Percentiles rank a stretch among this genome's conserved stretches.
These are phyloP conservation scores for Ascochyta koolunga DNA, from an alignment of 2,329 filamentous ascomycete species.

Conservation along the genomic window DNA sequence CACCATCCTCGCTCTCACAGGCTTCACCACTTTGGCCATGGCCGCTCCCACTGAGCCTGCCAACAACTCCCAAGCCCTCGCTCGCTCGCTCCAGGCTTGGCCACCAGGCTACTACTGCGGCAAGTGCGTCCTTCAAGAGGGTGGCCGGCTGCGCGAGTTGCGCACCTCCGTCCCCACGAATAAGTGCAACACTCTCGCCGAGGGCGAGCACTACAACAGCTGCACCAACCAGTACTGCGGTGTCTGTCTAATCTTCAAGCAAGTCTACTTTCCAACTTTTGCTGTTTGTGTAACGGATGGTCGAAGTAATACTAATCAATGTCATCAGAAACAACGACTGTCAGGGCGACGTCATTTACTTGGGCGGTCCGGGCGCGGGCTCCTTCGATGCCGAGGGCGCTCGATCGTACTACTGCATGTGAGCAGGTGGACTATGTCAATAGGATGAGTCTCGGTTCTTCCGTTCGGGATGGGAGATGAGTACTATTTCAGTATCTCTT, in stretches of 20 bases:
- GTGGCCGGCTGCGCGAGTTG: background rate
- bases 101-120: background rate
- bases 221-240: slow-evolving; percentile 11
- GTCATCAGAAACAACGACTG: background rate
- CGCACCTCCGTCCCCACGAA: slow-evolving; percentile 2
- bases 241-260: slow-evolving; percentile 9
- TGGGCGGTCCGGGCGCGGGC: background rate
- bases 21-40: background rate
- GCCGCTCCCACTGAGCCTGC: background rate
- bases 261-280: background rate
- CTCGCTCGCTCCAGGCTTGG: background rate
- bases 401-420: slow-evolving; percentile 8
- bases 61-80: background rate
- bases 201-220: background rate
- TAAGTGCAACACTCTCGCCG: slow-evolving; percentile 1
- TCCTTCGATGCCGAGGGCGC: slow-evolving; percentile 5
- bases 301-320: background rate
- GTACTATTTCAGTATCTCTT: too few species aligned
- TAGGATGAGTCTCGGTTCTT: too few species aligned
- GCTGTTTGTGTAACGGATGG: too few species aligned
- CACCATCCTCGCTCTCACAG: background rate
- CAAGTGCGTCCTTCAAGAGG: background rate
- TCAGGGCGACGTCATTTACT: slow-evolving; percentile 3
- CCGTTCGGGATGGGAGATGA: too few species aligned
- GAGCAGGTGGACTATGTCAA: background rate